These are phyloP conservation scores for Neonectria punicea DNA, from an alignment of 2,329 filamentous ascomycete species.

Conservation along the genomic window DNA sequence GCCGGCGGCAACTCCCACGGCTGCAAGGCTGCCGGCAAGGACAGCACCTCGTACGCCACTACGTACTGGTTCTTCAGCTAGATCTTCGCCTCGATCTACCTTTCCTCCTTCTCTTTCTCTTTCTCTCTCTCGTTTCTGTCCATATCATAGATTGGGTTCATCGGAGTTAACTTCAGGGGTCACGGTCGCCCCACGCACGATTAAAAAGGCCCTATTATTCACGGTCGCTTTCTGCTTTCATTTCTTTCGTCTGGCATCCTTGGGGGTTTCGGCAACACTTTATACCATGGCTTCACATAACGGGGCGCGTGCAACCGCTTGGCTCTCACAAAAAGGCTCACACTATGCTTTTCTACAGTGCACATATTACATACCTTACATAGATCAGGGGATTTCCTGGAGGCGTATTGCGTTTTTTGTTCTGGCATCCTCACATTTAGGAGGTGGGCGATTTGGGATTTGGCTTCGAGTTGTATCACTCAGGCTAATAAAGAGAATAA, in stretches of 20 bases:
- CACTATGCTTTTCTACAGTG: conserved; percentile 27
- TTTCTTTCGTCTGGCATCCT: conserved; percentile 18
- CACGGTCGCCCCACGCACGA: conserved; percentile 22
- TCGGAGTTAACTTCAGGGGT: conserved; percentile 38
- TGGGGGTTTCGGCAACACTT: conserved; percentile 29
- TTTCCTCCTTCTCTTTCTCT: background rate
- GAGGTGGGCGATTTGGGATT: background rate
- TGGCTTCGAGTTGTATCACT: background rate
- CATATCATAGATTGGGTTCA: conserved; percentile 36
- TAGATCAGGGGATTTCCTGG: conserved; percentile 15
- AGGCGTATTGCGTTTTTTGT: conserved; percentile 4
- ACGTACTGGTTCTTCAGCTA: conserved; percentile 68
- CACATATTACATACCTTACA: conserved; percentile 7
- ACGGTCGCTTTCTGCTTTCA: conserved; percentile 9
- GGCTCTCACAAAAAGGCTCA: conserved; percentile 22
- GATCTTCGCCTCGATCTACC: background rate
- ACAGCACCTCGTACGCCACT: conserved; percentile 67
- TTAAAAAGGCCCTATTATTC: conserved; percentile 6
- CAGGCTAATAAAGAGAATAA: conserved; percentile 1
- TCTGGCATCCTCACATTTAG: background rate
- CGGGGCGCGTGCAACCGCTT: conserved; percentile 17
- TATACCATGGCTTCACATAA: conserved; percentile 35
- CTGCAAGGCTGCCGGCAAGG: conserved; percentile 55
- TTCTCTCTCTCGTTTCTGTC: conserved; percentile 29
- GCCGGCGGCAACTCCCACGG: conserved; percentile 59